Base-by-base conservation (phyloP, 371 early-diverging fungal species). In the Apophysomyces ossiformis region DNA sequence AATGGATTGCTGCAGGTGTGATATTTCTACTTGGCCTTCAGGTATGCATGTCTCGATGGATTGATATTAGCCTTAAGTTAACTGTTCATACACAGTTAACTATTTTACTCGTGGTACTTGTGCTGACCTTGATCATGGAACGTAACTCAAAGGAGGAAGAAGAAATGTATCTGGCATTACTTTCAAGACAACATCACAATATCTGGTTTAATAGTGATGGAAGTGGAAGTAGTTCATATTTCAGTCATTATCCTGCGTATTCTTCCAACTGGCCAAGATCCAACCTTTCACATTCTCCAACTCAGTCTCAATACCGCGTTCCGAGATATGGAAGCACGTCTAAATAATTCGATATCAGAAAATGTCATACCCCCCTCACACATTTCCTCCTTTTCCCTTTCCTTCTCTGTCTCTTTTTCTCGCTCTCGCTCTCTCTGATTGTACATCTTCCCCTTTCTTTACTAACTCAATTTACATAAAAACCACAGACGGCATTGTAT, bases 251-350 rank as follows among this genome's bases (percentile, higher is more conserved):
- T 54, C 39, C 69, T 47, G 56, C 69, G 13, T 69, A 45, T 32
- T 50, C 54, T 21, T 50, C 61, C 5, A 44, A 61, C 18, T 61
- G 61, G 61, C 61, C 43, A n/a, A 3, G 46, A 44, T 45, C 61
- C 41, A 61, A 11, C 58, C 50, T 60, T 21, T 50, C 54, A 15
- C 50, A 60, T 44, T 57, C 64, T 12, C 43, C 54, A 21, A 46
- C 46, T 15, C 37, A 39, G 4, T 13, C 35, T 37, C 57, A 66
- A 46, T 57, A 60, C 41, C 45, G 56, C 58, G 67, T 70, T 43
- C 70, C 73, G 62, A 67, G 60, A 50, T 73, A 73, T 60, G 73
- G 73, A 43, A 67, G 68, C 39, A 70, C 73, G 16, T 66, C 68
- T 6, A 50, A 50, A 50, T 50, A 50, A 50, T 37, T 69, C 68